These are phyloP conservation scores for Linum trigynum DNA, from an alignment of 345 rosid species.

Conservation along the genomic window DNA sequence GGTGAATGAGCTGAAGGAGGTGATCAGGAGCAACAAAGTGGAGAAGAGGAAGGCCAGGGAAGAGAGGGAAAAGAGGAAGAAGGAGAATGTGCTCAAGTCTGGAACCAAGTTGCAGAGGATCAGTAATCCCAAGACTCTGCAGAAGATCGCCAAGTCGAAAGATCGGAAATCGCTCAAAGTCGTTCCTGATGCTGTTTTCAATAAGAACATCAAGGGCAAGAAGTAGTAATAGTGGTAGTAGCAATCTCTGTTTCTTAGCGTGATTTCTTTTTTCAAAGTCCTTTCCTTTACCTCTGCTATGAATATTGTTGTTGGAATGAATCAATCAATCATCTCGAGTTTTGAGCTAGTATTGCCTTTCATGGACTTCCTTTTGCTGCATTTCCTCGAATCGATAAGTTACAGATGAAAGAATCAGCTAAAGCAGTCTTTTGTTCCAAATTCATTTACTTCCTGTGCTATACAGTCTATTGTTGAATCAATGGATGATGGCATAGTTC, in stretches of 20 bases:
- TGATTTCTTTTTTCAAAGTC: not conserved
- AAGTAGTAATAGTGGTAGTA: constrained; percentile 7
- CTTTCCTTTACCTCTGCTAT: not conserved
- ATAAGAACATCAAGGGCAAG: constrained; percentile 6
- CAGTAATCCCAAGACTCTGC: constrained; percentile 69
- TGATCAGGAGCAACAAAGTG: constrained; percentile 61
- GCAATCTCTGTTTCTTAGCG: not conserved
- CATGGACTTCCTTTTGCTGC: no score
- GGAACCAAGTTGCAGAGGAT: constrained; percentile 81
- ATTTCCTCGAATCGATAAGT: not conserved
- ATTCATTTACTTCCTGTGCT: no score
- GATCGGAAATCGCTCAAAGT: constrained; percentile 68
- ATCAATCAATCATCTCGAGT: no score
- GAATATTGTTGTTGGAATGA: not conserved
- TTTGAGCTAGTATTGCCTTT: no score
- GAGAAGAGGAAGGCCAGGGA: constrained; percentile 78
- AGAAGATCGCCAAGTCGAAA: constrained; percentile 71
- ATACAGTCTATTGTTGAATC: not conserved
- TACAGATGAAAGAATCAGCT: not conserved
- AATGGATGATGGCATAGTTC: not conserved
- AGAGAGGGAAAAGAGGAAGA: constrained; percentile 86
- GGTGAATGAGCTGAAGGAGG: constrained; percentile 67
- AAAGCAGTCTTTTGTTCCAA: no score
- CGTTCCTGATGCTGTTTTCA: constrained; percentile 52
- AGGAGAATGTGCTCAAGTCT: constrained; percentile 64